Conservation (phyloP, 1,139 yeast species). For the Lipomyces yarrowii region DNA sequence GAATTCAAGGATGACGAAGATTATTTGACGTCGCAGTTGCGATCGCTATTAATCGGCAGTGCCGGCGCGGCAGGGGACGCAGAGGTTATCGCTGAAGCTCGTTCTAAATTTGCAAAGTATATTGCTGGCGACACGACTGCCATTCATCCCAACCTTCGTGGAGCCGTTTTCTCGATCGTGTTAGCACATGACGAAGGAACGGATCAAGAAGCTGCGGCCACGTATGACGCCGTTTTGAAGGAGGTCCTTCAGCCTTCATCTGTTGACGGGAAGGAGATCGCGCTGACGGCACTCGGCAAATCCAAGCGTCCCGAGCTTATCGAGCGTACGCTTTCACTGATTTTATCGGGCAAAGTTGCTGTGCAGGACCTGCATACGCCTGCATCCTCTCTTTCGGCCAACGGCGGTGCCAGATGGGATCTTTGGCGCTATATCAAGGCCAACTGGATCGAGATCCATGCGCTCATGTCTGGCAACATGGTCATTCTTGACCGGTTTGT, state of each 20-base stretch:
- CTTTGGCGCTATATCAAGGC: constrained; percentile 61
- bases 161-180: constrained; percentile 57
- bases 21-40: constrained; percentile 55
- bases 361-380: constrained; percentile 72
- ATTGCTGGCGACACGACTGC: constrained; percentile 43
- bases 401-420: constrained; percentile 51
- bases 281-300: constrained; percentile 62
- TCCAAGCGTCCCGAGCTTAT: constrained; percentile 49
- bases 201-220: constrained; percentile 38
- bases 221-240: constrained; percentile 52
- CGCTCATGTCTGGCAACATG: constrained; percentile 56
- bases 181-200: constrained; percentile 46
- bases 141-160: constrained; percentile 59
- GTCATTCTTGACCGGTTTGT: constrained; percentile 67
- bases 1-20: constrained; percentile 44
- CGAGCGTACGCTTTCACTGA: constrained; percentile 46
- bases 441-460: constrained; percentile 55
- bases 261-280: constrained; percentile 68
- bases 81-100: constrained; percentile 54
- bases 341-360: constrained; percentile 54
- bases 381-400: constrained; percentile 55
- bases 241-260: constrained; percentile 61
- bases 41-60: constrained; percentile 53
- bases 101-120: constrained; percentile 48
- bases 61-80: constrained; percentile 57